Conservation (phyloP, 73 alveolate species). For the Symbiodinium natans region DNA sequence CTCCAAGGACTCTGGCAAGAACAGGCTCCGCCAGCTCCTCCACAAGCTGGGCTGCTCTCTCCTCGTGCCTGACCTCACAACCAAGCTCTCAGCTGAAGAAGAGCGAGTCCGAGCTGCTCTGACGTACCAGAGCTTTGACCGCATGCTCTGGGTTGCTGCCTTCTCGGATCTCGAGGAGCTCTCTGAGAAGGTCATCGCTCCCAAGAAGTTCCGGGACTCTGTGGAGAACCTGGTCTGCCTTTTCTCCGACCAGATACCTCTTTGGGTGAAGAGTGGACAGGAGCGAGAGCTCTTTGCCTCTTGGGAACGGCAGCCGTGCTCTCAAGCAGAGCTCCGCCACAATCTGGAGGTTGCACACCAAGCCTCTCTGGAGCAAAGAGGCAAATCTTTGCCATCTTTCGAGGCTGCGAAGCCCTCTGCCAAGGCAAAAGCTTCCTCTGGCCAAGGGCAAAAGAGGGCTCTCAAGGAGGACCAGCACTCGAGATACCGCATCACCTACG, state of each 20-base stretch:
- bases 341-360: too few relatives aligned
- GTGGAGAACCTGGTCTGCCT: not conserved
- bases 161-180: not conserved
- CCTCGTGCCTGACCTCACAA: not conserved
- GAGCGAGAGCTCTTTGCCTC: not conserved
- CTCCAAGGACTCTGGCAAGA: not conserved
- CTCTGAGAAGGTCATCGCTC: not conserved
- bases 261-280: not conserved
- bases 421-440: too few relatives aligned
- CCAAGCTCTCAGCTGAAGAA: not conserved
- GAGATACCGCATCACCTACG: slow-evolving; percentile 13
- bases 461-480: too few relatives aligned
- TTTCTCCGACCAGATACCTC: slow-evolving; percentile 15
- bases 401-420: too few relatives aligned
- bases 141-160: not conserved
- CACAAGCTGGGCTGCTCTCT: not conserved
- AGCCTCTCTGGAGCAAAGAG: too few relatives aligned
- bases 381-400: too few relatives aligned
- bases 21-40: not conserved
- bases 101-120: not conserved
- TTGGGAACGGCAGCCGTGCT: not conserved
- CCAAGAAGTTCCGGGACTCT: not conserved
- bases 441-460: too few relatives aligned
- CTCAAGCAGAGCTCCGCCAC: not conserved
- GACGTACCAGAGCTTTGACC: not conserved